These are phyloP conservation scores for Speleostelium caveatum DNA, from an alignment of 78 protist species.

Conservation along the genomic window DNA sequence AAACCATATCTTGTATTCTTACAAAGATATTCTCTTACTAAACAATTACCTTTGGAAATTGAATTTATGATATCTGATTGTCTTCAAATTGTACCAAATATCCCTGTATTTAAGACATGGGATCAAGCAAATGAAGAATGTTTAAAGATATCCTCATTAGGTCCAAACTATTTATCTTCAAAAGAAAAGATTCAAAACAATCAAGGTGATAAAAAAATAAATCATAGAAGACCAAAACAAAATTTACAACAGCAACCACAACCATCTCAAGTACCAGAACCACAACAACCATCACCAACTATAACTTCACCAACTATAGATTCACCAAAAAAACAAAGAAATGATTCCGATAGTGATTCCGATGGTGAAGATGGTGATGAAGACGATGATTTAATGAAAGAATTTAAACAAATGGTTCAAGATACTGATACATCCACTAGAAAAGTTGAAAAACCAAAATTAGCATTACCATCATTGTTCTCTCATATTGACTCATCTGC, in stretches of 20 bases:
- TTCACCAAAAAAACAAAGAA: not conserved
- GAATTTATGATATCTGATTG: conserved; percentile 66
- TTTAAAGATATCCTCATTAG: not conserved
- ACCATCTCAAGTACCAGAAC: not conserved
- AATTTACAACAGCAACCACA: not conserved
- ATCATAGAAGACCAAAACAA: not conserved
- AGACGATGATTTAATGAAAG: conserved; percentile 49
- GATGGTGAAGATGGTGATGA: conserved; percentile 12
- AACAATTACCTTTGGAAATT: conserved; percentile 36
- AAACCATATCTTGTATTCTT: conserved; percentile 40
- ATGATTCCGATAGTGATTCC: not conserved
- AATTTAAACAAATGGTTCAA: conserved; percentile 38
- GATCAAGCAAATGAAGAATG: conserved; percentile 69
- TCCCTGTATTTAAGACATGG: conserved; percentile 47
- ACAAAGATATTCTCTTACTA: conserved; percentile 49
- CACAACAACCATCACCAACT: not conserved
- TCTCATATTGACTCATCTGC: not conserved
- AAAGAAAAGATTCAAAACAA: not conserved
- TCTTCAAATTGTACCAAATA: conserved; percentile 32
- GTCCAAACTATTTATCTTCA: not conserved
- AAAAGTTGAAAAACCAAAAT: conserved; percentile 25
- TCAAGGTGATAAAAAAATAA: not conserved
- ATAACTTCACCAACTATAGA: not conserved
- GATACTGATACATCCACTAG: conserved; percentile 19
- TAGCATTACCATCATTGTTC: conserved; percentile 30